These are phyloP conservation scores for Lichina pygmaea DNA, from an alignment of 495 filamentous ascomycete genomes.

Conservation along the genomic window DNA sequence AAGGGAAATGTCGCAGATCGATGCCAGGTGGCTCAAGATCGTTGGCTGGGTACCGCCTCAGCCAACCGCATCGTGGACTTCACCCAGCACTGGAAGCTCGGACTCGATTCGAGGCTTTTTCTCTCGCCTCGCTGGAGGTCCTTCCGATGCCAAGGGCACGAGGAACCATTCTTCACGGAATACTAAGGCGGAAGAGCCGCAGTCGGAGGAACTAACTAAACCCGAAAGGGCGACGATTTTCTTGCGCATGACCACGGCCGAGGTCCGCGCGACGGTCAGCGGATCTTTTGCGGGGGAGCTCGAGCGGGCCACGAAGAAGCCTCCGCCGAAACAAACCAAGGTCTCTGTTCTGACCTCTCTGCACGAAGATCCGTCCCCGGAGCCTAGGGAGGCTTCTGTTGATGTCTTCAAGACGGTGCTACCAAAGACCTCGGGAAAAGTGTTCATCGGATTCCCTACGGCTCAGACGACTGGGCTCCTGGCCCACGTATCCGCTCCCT, in stretches of 20 bases:
- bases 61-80: conserved; percentile 14
- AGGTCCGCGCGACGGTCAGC: conserved; percentile 42
- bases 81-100: conserved; percentile 14
- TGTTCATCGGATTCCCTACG: conserved; percentile 96
- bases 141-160: conserved; percentile 13
- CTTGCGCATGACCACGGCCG: conserved; percentile 61
- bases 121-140: conserved; percentile 34
- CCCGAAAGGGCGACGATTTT: conserved; percentile 51
- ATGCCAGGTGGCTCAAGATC: conserved; percentile 73
- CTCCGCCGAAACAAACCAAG: conserved; percentile 63
- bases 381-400: conserved; percentile 17
- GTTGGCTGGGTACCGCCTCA: conserved; percentile 45
- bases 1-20: conserved; percentile 62
- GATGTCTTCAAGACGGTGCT: conserved; percentile 79
- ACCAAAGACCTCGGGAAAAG: conserved; percentile 59
- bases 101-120: conserved; percentile 55
- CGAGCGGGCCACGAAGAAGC: conserved; percentile 92
- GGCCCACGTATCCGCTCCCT: conserved; percentile 93
- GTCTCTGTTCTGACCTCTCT: conserved; percentile 75
- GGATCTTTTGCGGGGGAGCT: conserved; percentile 50
- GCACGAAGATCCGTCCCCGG: conserved; percentile 41
- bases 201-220: conserved; percentile 35
- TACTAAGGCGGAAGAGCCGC: conserved; percentile 17
- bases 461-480: conserved; percentile 86
- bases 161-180: conserved; percentile 15